Conservation (phyloP, 1,284 basidiomycete species). For the Trametes sp. region DNA sequence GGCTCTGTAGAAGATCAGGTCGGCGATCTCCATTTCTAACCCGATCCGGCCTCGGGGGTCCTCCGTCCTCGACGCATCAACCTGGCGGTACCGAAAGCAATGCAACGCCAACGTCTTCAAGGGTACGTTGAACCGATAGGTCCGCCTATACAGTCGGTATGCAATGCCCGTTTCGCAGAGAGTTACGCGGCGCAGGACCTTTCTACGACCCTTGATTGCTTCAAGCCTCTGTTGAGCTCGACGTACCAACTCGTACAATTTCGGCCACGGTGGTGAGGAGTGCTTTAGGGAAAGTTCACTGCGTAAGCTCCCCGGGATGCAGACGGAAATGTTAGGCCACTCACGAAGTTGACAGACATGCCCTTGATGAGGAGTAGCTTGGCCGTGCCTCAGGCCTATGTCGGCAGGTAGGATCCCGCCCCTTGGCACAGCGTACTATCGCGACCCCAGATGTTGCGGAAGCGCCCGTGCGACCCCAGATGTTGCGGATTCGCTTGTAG, state of each 20-base stretch:
- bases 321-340: constrained; percentile 5
- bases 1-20: neutral
- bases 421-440: neutral
- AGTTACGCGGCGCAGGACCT: no score
- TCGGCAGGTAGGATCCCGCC: neutral
- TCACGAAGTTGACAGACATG: constrained; percentile 1
- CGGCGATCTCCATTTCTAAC: constrained; percentile 16
- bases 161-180: no score
- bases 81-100: constrained; percentile 1
- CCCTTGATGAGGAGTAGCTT: constrained; percentile 1
- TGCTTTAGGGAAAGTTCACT: neutral
- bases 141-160: neutral
- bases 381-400: neutral
- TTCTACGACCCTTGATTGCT: no score
- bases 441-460: no score
- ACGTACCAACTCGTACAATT: no score
- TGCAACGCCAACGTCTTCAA: neutral
- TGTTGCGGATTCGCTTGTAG: no score
- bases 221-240: no score
- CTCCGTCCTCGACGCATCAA: neutral
- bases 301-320: constrained; percentile 1
- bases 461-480: no score
- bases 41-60: neutral
- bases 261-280: no score
- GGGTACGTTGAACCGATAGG: neutral